phyloP scores from a whole-genome alignment of 495 filamentous ascomycete genomes.

The Neurospora sp. region DNA sequence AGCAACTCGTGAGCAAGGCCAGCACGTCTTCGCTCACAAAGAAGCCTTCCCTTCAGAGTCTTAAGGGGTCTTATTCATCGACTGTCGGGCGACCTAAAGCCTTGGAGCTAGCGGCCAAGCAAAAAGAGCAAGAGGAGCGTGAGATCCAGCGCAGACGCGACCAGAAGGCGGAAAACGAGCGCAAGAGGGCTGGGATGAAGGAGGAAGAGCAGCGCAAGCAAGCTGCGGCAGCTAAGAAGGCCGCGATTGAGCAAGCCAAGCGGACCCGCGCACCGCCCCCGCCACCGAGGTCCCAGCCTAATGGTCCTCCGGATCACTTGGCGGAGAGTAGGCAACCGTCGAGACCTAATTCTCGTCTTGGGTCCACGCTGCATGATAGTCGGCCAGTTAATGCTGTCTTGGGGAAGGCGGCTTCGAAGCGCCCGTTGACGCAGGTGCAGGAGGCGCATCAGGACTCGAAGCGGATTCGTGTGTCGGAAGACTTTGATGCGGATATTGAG shows the following conservation, averaged over 20 bases:
- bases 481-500: slow-evolving; percentile 38
- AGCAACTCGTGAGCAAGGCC: slow-evolving; percentile 48
- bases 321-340: slow-evolving; percentile 18
- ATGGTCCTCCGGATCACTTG: slow-evolving; percentile 35
- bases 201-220: slow-evolving; percentile 35
- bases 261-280: slow-evolving; percentile 44
- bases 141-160: slow-evolving; percentile 71
- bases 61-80: slow-evolving; percentile 62
- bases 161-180: slow-evolving; percentile 65
- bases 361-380: slow-evolving; percentile 29
- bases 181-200: slow-evolving; percentile 52
- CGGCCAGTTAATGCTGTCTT: slow-evolving; percentile 35
- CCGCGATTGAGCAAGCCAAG: slow-evolving; percentile 59
- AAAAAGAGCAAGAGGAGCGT: slow-evolving; percentile 69
- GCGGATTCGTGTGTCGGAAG: slow-evolving; percentile 47
- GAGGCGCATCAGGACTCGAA: slow-evolving; percentile 44
- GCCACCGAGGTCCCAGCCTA: slow-evolving; percentile 37
- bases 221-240: slow-evolving; percentile 47
- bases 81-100: slow-evolving; percentile 46
- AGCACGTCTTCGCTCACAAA: slow-evolving; percentile 58
- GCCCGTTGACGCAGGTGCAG: slow-evolving; percentile 38
- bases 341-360: slow-evolving; percentile 34
- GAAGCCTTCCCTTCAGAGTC: slow-evolving; percentile 52
- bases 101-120: slow-evolving; percentile 56
- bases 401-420: slow-evolving; percentile 36